These are phyloP conservation scores for Aureobasidium sp. DNA, from an alignment of 2,329 filamentous ascomycete genomes.

Conservation along the genomic window DNA sequence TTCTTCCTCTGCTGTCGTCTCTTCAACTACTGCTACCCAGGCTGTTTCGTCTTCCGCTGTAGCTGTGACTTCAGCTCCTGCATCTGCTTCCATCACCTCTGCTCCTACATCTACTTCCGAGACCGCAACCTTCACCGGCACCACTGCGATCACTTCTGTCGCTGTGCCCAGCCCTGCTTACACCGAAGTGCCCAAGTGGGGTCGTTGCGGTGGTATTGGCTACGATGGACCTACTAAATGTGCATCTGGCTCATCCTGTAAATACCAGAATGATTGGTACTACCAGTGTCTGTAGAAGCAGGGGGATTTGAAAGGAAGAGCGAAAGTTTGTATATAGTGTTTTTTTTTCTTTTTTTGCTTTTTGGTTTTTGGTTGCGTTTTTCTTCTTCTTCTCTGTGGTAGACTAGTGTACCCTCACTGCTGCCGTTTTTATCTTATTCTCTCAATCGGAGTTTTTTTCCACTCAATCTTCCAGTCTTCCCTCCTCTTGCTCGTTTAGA, in stretches of 20 bases:
- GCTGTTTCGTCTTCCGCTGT: background rate
- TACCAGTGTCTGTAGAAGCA: conserved; percentile 22
- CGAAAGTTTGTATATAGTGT: no score
- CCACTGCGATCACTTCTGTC: background rate
- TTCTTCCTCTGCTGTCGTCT: conserved; percentile 14
- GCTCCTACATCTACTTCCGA: background rate
- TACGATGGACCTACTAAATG: conserved; percentile 27
- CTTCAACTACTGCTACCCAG: no score
- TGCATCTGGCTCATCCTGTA: conserved; percentile 26
- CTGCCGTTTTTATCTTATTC: no score
- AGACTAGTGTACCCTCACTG: no score
- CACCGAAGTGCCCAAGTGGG: conserved; percentile 17
- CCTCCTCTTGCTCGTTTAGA: no score
- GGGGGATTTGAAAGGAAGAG: no score
- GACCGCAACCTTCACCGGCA: background rate
- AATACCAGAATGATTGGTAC: conserved; percentile 28
- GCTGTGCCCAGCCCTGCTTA: background rate
- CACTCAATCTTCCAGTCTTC: no score
- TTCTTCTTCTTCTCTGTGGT: no score
- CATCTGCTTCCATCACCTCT: background rate
- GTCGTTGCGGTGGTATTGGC: conserved; percentile 28
- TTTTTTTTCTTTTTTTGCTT: no score
- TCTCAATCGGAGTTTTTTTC: no score
- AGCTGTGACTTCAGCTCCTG: background rate
- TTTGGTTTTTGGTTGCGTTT: no score